A percentile compares a stretch with the other conserved stretches of the same genome.
Evolutionary conservation across 2,329 filamentous ascomycete species (phyloP).

Genomic region (Botrytis paeoniae): DNA sequence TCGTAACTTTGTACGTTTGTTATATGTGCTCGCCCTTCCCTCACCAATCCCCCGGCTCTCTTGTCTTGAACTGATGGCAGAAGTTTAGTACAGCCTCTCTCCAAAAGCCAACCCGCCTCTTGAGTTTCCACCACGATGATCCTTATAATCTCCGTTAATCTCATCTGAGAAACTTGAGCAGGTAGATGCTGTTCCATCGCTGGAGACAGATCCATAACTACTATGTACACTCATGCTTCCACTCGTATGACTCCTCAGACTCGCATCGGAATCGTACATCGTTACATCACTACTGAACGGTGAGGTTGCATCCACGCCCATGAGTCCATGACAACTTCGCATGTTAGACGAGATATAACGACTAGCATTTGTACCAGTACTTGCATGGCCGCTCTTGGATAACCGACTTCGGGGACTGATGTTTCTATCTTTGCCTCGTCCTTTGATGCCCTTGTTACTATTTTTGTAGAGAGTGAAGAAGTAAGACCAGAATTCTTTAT

Average conservation of each 20-base stretch:
- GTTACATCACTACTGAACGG: neutral
- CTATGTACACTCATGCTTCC: constrained; percentile 8
- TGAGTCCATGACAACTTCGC: constrained; percentile 26
- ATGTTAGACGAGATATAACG: neutral
- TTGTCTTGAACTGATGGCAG: neutral
- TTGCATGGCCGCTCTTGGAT: neutral
- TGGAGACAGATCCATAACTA: neutral
- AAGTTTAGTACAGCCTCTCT: constrained; percentile 44
- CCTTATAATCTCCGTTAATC: neutral
- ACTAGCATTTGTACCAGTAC: neutral
- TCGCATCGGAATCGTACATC: constrained; percentile 21
- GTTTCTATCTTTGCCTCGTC: constrained; percentile 79
- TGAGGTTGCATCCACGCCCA: constrained; percentile 18
- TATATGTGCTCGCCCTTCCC: neutral
- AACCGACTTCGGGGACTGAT: constrained; percentile 42
- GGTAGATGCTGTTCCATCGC: neutral
- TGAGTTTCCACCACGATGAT: neutral
- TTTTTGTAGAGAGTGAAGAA: constrained; percentile 92
- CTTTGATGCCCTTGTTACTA: constrained; percentile 97
- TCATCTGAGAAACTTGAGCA: constrained; percentile 1
- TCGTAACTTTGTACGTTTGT: constrained; percentile 10
- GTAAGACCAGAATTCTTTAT: constrained; percentile 79
- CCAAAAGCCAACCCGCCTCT: constrained; percentile 42
- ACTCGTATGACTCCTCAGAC: constrained; percentile 22
- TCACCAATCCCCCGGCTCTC: neutral